phyloP scores from a whole-genome alignment of 352 stramenopile species.

The Thalassiosira hispida region DNA sequence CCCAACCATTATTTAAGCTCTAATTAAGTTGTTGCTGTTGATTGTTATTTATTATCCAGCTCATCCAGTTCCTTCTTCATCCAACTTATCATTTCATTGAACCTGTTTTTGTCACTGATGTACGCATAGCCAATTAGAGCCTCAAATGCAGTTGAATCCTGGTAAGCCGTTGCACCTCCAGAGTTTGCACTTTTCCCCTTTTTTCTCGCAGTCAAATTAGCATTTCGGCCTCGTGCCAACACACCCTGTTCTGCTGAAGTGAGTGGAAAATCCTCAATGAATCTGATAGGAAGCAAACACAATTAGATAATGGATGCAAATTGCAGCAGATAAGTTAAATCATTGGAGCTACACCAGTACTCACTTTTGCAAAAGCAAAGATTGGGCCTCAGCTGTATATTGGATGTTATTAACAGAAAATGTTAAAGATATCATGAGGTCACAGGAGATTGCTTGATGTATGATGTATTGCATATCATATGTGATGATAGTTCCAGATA shows the following conservation, averaged over 20 bases:
- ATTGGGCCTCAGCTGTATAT: slow-evolving; percentile 52
- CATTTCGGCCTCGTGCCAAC: slow-evolving; percentile 75
- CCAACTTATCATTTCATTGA: slow-evolving; percentile 71
- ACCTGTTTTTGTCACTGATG: slow-evolving; percentile 70
- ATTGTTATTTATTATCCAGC: slow-evolving; percentile 34
- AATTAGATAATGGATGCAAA: not conserved
- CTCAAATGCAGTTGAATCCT: slow-evolving; percentile 84
- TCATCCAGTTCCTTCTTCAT: slow-evolving; percentile 62
- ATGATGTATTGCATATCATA: too few species aligned
- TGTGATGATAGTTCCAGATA: not conserved
- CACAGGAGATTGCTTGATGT: not conserved
- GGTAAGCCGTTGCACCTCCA: slow-evolving; percentile 58
- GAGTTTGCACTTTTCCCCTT: slow-evolving; percentile 47
- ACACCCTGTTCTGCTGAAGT: slow-evolving; percentile 67
- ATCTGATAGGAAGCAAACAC: slow-evolving; percentile 10
- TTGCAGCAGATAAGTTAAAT: slow-evolving; percentile 8
- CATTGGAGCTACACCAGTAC: not conserved
- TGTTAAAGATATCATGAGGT: not conserved
- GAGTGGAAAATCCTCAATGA: slow-evolving; percentile 66
- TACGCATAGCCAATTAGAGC: slow-evolving; percentile 81
- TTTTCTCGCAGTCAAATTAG: slow-evolving; percentile 57
- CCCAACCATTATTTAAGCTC: too few species aligned
- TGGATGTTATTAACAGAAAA: slow-evolving; percentile 19
- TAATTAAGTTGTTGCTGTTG: too few species aligned
- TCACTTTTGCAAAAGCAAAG: slow-evolving; percentile 56